Base-by-base conservation (phyloP, 1,284 basidiomycete genomes). In the Tremellales sp. region DNA sequence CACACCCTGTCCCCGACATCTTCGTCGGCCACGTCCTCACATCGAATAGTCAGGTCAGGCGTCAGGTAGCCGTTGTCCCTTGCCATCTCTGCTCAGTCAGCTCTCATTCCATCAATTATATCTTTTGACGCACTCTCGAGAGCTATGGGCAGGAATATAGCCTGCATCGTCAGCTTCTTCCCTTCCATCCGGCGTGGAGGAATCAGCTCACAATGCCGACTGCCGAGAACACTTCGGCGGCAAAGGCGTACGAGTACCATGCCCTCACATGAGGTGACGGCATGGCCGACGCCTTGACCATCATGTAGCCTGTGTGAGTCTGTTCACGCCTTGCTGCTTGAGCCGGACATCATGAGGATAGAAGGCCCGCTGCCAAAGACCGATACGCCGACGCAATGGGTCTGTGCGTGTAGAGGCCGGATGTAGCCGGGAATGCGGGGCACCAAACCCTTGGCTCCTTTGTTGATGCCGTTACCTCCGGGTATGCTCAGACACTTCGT, bases 81-180 rank as follows among this genome's bases (percentile, higher is more conserved):
- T 4, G 71, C 73, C 57, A 75, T 67, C 41, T 69, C 71, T 73
- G 45, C 13, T 1, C 5, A n/a, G 12, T 40, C 2, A 46, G 33
- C 40, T 31, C 46, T n/a, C 6, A 25, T 13, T 13, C 13, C 13
- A n/a, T 15, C 13, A 33, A 39, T n/a, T 13, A 26, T 23, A n/a
- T 25, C 19, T 19, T 4, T 27, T 25, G 11, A 39, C 68, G 46
- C 37, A 70, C 71, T 68, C 44, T 75, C 73, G 2, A 75, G 57
- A 0, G 68, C 68, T 43, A 75, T 71, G 0, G 72, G 73, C 26
- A 73, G 51, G 55, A 73, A 75, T 57, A 73, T 72, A 3, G 68
- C 66, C 68, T 71, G 41, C 2, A 23, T 24, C 17, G 33, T 33
- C 11, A 35, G 22, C 17, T 26, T n/a, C 19, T 17, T 43, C 45